A percentile compares a stretch with the other conserved stretches of the same genome.
phyloP scores from a whole-genome alignment of 2,329 filamentous ascomycete genomes.

The Fusarium luffae region DNA sequence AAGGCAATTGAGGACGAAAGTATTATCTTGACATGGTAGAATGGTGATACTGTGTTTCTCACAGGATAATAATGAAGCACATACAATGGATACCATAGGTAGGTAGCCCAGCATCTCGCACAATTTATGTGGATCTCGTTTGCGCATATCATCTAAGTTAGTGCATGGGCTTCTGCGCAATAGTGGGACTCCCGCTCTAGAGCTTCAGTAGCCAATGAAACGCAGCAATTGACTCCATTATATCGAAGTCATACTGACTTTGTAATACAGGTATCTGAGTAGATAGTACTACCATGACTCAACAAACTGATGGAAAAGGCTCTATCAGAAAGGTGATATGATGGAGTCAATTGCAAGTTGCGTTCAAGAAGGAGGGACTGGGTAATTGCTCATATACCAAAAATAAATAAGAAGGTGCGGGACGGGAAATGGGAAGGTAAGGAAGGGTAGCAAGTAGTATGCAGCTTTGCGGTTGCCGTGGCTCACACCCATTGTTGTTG shows the following conservation, averaged over 20 bases:
- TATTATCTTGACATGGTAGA: background rate
- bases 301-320: background rate
- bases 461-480: slow-evolving; percentile 32
- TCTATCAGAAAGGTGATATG: background rate
- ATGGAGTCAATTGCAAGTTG: background rate
- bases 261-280: background rate
- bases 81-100: background rate
- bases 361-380: background rate
- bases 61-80: background rate
- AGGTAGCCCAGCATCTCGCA: background rate
- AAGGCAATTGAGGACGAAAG: background rate
- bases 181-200: slow-evolving; percentile 34
- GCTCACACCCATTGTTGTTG: slow-evolving; percentile 20
- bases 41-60: background rate
- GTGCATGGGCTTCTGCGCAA: slow-evolving; percentile 16
- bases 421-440: background rate
- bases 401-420: background rate
- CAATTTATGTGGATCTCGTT: background rate
- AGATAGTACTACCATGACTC: background rate
- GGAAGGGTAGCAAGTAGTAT: background rate
- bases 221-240: background rate
- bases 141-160: background rate
- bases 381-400: background rate
- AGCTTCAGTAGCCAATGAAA: slow-evolving; percentile 24
- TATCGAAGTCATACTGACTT: background rate